phyloP scores from a whole-genome alignment of 495 filamentous ascomycete genomes.

The Penicillium mononematosum region DNA sequence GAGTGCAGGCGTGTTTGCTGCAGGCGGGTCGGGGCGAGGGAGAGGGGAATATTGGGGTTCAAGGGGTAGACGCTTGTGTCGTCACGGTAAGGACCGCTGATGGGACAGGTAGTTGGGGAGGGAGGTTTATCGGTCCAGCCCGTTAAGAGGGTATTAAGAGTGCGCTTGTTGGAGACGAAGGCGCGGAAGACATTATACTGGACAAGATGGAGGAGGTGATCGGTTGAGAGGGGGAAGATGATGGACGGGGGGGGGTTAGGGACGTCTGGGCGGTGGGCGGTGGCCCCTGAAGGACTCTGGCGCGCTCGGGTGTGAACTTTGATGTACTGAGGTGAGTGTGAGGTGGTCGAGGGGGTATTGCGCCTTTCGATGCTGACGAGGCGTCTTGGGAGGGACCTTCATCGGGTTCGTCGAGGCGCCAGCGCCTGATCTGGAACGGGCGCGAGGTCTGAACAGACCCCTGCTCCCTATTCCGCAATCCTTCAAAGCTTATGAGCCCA shows the following conservation, averaged over 20 bases:
- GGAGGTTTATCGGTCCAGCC: not conserved
- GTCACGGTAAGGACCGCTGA: not conserved
- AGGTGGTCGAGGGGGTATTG: not conserved
- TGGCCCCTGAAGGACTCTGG: not conserved
- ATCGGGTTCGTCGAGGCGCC: not conserved
- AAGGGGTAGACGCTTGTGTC: not conserved
- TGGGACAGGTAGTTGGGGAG: not conserved
- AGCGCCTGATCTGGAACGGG: not conserved
- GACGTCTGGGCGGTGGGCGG: not conserved
- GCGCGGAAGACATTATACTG: conserved; percentile 66
- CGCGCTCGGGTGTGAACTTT: not conserved
- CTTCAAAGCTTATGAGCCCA: not conserved
- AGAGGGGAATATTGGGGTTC: conserved; percentile 6
- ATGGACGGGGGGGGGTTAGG: not conserved
- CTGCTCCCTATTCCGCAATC: not conserved
- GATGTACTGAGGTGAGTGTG: not conserved
- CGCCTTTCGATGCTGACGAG: not conserved
- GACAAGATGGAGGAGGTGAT: conserved; percentile 28
- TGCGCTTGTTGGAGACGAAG: conserved; percentile 27
- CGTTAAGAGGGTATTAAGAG: not conserved
- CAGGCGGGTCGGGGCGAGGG: conserved; percentile 8
- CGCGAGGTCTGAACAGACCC: not conserved
- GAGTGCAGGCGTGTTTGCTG: conserved; percentile 19
- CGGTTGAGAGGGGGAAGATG: conserved; percentile 17
- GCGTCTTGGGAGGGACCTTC: not conserved